Evolutionary conservation across 176 grass and related monocot species (phyloP), one percentile per base, ranked within the genome.

Genomic region (Bolboschoenus planiculmis): DNA sequence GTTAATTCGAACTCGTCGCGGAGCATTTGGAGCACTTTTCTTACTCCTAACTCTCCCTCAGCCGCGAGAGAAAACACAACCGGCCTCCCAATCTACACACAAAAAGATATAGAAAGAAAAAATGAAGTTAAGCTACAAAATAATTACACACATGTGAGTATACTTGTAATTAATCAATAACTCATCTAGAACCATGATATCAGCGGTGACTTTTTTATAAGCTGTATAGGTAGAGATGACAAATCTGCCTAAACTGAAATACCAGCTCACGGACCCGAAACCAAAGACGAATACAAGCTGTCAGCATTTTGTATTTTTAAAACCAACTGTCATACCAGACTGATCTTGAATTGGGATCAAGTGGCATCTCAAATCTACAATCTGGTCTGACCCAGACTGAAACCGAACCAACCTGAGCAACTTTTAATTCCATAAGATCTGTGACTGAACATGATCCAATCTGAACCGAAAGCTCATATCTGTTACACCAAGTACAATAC

Each of bases 1-100:
- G 90, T 91, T 37, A 99, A 81, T 85, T 99, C 96, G 79, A 99
- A 99, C 82, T 99, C 96, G 0, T 99, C 92, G 7, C 92, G 92
- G 42, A 99, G 78, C 96, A 99, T 95, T 73, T 81, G 80, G 55
- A 99, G 89, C 55, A 99, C 91, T 39, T 95, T 95, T 43, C 84
- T 68, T 46, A 99, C 87, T 2, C 96, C 96, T 53, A 79, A 80
- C 87, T 95, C 91, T 37, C 92, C 96, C 13, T 88, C 96, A 68
- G 88, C 91, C 60, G 96, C 92, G 86, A 99, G 85, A 35, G 96
- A 83, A 78, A 90, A 95, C 86, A 99, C 86, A 84, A 93, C 92
- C 6, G 96, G 96, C 83, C 91, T 90, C 29, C 96, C 96, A 58
- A 99, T 85, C 93, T 95, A 75, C 66, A 29, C 15, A 46, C 0